phyloP scores from a whole-genome alignment of 2,329 filamentous ascomycete genomes.

The Triangularia setosa region DNA sequence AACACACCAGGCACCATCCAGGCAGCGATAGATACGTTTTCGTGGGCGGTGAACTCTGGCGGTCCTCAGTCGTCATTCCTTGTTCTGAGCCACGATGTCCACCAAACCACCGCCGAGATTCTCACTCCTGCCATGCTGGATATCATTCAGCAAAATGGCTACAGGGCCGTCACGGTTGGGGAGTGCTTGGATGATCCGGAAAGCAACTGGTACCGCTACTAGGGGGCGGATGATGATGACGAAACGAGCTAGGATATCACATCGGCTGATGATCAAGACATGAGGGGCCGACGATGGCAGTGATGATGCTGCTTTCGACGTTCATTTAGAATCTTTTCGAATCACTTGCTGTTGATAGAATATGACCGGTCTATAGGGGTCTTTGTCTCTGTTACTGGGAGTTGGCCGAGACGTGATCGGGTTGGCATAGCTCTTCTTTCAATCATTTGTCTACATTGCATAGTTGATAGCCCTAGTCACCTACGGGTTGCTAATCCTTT shows the following conservation, averaged over 20 bases:
- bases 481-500: background rate
- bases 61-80: slow-evolving; percentile 39
- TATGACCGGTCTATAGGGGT: background rate
- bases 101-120: slow-evolving; percentile 32
- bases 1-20: slow-evolving; percentile 38
- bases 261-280: background rate
- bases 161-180: slow-evolving; percentile 50
- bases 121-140: slow-evolving; percentile 41
- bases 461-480: background rate
- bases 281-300: background rate
- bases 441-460: background rate
- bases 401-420: background rate
- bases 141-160: slow-evolving; percentile 39
- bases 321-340: background rate
- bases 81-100: slow-evolving; percentile 42
- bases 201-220: slow-evolving; percentile 23
- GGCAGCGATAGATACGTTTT: slow-evolving; percentile 42
- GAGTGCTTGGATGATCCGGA: slow-evolving; percentile 52
- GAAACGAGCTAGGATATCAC: background rate
- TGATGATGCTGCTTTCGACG: background rate
- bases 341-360: background rate
- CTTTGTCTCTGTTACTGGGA: background rate
- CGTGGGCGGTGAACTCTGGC: slow-evolving; percentile 30
- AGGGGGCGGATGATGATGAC: background rate
- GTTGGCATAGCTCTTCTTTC: background rate